Evolutionary conservation across 2,329 filamentous ascomycete species (phyloP).

Genomic region (Aspergillus transmontanensis): DNA sequence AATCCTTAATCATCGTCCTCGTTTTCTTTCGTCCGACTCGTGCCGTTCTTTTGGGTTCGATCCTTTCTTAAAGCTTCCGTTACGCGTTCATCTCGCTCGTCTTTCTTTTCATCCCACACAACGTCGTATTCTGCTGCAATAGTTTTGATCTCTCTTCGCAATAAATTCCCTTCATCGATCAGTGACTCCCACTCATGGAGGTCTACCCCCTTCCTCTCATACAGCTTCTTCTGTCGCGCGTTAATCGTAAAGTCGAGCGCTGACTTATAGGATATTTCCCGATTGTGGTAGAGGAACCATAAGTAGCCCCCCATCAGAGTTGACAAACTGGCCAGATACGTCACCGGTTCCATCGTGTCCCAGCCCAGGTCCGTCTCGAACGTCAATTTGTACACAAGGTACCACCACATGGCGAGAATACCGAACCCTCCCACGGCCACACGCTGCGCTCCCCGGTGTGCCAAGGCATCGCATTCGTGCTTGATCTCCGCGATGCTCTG

Average conservation of each 20-base stretch:
- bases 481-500: slow-evolving; percentile 73
- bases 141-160: slow-evolving; percentile 76
- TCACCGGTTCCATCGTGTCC: slow-evolving; percentile 89
- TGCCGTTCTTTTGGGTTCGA: slow-evolving; percentile 40
- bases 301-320: slow-evolving; percentile 88
- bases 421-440: slow-evolving; percentile 80
- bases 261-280: slow-evolving; percentile 82
- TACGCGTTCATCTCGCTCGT: slow-evolving; percentile 67
- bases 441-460: slow-evolving; percentile 74
- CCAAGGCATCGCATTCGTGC: slow-evolving; percentile 75
- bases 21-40: background rate
- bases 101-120: slow-evolving; percentile 78
- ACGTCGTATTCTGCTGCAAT: slow-evolving; percentile 87
- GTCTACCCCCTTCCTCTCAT: slow-evolving; percentile 75
- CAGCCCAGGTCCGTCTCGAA: slow-evolving; percentile 77
- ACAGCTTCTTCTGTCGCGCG: slow-evolving; percentile 73
- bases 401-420: slow-evolving; percentile 77
- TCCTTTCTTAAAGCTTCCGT: slow-evolving; percentile 56
- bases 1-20: slow-evolving; percentile 10
- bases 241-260: slow-evolving; percentile 87
- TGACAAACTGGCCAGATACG: slow-evolving; percentile 82
- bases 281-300: slow-evolving; percentile 92
- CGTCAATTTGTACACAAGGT: slow-evolving; percentile 69
- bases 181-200: slow-evolving; percentile 74
- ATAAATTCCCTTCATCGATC: slow-evolving; percentile 75